phyloP scores from a whole-genome alignment of 2,329 filamentous ascomycete genomes.

The Colletotrichum navitas region DNA sequence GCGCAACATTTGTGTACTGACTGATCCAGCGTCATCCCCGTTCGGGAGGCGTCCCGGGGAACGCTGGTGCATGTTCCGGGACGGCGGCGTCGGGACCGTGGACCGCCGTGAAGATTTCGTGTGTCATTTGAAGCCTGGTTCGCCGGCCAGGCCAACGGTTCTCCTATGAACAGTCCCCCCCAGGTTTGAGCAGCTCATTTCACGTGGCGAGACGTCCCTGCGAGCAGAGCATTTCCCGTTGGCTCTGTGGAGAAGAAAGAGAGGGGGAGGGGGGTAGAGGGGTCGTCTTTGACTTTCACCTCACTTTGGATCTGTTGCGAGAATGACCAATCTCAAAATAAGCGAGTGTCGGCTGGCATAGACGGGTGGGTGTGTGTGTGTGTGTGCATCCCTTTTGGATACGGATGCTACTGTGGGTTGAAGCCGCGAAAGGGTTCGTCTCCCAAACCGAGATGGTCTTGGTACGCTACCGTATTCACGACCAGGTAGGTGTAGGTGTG shows the following conservation, averaged over 20 bases:
- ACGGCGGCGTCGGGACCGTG: conserved; percentile 26
- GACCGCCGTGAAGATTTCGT: conserved; percentile 12
- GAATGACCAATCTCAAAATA: not conserved
- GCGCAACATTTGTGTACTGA: conserved; percentile 1
- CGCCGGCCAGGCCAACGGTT: not conserved
- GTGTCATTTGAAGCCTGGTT: conserved; percentile 4
- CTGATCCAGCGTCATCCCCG: not conserved
- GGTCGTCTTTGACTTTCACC: not conserved
- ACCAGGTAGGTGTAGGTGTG: not conserved
- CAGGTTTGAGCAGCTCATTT: conserved; percentile 19
- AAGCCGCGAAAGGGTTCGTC: not conserved
- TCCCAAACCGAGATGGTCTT: not conserved
- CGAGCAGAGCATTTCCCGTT: conserved; percentile 15
- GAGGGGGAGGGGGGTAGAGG: not conserved
- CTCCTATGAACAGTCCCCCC: conserved; percentile 18
- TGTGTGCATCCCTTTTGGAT: not conserved
- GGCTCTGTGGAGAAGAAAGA: not conserved
- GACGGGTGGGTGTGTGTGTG: not conserved
- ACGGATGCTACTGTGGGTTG: not conserved
- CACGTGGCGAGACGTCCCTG: conserved; percentile 33
- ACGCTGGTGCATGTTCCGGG: conserved; percentile 32
- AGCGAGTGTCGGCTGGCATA: not conserved
- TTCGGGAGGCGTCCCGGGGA: conserved; percentile 19
- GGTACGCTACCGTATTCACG: not conserved
- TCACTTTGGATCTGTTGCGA: conserved; percentile 1